phyloP scores from a whole-genome alignment of 805 yeast species.

The Candida boleticola region DNA sequence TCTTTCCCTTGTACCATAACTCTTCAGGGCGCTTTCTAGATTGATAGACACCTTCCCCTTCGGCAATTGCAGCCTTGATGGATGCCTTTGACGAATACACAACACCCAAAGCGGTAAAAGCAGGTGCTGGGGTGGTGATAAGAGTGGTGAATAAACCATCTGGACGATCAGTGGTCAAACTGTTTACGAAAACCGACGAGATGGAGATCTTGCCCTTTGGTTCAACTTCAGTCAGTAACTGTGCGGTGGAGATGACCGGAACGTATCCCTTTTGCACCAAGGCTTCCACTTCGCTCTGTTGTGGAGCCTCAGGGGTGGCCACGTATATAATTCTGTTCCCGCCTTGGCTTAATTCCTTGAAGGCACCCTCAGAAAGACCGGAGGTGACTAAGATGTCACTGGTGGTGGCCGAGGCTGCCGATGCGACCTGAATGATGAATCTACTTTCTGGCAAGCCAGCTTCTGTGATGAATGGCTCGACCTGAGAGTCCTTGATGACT shows the following conservation, averaged over 20 bases:
- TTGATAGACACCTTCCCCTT: slow-evolving; percentile 87
- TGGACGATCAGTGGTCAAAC: slow-evolving; percentile 73
- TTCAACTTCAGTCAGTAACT: slow-evolving; percentile 21
- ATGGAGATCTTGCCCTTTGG: slow-evolving; percentile 29
- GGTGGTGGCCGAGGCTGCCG: neutral
- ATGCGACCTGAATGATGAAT: slow-evolving; percentile 28
- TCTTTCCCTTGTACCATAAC: slow-evolving; percentile 93
- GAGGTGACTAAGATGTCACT: slow-evolving; percentile 20
- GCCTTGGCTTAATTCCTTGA: slow-evolving; percentile 16
- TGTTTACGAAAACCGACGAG: slow-evolving; percentile 45
- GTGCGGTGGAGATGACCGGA: slow-evolving; percentile 23
- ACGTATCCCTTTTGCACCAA: slow-evolving; percentile 29
- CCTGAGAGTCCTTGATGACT: slow-evolving; percentile 32
- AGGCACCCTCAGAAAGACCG: slow-evolving; percentile 13
- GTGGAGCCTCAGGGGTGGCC: slow-evolving; percentile 9
- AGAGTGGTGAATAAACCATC: slow-evolving; percentile 87
- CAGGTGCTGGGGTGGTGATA: slow-evolving; percentile 65
- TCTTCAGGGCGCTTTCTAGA: slow-evolving; percentile 78
- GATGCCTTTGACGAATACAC: slow-evolving; percentile 88
- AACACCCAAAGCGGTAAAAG: slow-evolving; percentile 63
- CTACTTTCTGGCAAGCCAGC: slow-evolving; percentile 55
- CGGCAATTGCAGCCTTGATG: slow-evolving; percentile 74
- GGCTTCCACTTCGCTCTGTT: slow-evolving; percentile 24
- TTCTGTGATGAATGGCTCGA: slow-evolving; percentile 26
- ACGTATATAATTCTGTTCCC: slow-evolving; percentile 33